These are phyloP conservation scores for Lentinus polychrous DNA, from an alignment of 1,284 basidiomycete species.

Conservation along the genomic window DNA sequence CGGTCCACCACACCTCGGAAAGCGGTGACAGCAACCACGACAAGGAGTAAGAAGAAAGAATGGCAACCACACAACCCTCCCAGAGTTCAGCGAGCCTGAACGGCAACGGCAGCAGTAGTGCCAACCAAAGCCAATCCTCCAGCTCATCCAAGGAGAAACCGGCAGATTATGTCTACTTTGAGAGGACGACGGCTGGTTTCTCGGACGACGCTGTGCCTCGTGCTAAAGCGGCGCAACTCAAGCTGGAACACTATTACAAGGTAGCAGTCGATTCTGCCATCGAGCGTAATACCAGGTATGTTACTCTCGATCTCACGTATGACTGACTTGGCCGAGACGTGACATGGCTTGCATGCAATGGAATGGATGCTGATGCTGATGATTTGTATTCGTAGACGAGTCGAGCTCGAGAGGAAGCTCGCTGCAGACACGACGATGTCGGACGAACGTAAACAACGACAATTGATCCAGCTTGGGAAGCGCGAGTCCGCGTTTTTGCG, in stretches of 20 bases:
- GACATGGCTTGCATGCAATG: background rate
- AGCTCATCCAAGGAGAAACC: constrained; percentile 25
- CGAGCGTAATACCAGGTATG: constrained; percentile 61
- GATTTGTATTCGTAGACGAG: constrained; percentile 51
- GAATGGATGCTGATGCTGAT: background rate
- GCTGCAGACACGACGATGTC: constrained; percentile 65
- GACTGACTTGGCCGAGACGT: constrained; percentile 1
- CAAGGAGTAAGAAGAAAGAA: background rate
- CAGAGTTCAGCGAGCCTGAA: constrained; percentile 8
- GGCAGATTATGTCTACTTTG: constrained; percentile 95
- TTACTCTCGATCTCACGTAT: constrained; percentile 6
- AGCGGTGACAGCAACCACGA: too few species aligned
- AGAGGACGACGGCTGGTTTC: constrained; percentile 80
- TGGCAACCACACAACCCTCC: constrained; percentile 10
- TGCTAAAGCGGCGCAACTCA: constrained; percentile 93
- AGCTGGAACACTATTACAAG: constrained; percentile 97
- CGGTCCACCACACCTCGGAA: too few species aligned
- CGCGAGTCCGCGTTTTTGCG: constrained; percentile 90
- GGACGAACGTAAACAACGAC: constrained; percentile 84
- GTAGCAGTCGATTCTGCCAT: constrained; percentile 86
- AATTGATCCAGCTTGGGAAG: constrained; percentile 86
- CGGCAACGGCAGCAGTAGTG: constrained; percentile 18
- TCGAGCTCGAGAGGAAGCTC: constrained; percentile 88
- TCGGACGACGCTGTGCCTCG: constrained; percentile 86
- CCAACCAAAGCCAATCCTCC: constrained; percentile 22